Evolutionary conservation across 2,329 filamentous ascomycete species (phyloP).

Genomic region (Fonsecaea multimorphosa): DNA sequence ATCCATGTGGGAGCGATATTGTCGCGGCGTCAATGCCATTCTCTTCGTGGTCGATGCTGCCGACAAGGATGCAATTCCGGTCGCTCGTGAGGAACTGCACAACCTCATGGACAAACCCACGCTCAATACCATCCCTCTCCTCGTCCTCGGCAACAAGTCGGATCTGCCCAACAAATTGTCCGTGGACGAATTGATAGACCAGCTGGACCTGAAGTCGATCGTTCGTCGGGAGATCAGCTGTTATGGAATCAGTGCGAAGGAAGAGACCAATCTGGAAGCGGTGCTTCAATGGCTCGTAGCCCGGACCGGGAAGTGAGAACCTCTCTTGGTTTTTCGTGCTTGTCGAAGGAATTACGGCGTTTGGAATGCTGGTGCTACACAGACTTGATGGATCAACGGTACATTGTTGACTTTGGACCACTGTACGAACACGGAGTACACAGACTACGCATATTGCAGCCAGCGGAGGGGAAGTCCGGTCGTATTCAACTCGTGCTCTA

Average conservation of each 20-base stretch:
- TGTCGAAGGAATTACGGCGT: background rate
- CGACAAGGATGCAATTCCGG: conserved; percentile 77
- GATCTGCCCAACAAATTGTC: conserved; percentile 89
- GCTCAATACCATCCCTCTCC: conserved; percentile 85
- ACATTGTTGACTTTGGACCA: conserved; percentile 3
- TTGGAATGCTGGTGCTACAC: background rate
- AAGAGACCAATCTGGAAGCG: conserved; percentile 97
- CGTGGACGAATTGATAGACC: conserved; percentile 94
- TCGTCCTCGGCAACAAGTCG: conserved; percentile 96
- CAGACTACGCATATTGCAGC: background rate
- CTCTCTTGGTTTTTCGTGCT: background rate
- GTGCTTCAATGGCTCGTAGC: conserved; percentile 97
- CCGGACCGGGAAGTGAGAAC: conserved; percentile 72
- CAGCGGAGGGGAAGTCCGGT: background rate
- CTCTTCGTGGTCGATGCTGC: conserved; percentile 99
- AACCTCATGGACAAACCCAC: conserved; percentile 82
- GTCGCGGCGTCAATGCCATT: conserved; percentile 94
- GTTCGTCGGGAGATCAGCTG: conserved; percentile 94
- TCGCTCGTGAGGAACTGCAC: conserved; percentile 91
- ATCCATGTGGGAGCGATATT: conserved; percentile 99
- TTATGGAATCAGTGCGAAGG: conserved; percentile 98
- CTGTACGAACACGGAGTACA: background rate
- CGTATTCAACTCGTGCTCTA: background rate
- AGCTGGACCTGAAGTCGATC: conserved; percentile 86
- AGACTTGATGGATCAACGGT: background rate